Evolutionary conservation across 805 yeast species (phyloP).

Genomic region (Wickerhamomyces subpelliculosus): DNA sequence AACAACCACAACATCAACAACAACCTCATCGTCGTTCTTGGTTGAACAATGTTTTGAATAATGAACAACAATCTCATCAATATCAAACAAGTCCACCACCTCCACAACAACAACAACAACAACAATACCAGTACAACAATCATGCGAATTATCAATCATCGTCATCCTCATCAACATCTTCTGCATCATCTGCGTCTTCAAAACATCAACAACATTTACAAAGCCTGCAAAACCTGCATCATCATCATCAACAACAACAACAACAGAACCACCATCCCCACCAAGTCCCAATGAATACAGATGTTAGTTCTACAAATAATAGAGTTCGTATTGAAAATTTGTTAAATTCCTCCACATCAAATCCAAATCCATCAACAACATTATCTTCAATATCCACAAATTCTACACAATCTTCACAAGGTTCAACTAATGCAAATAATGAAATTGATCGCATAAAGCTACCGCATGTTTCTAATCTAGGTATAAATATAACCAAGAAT

Average conservation of each 20-base stretch:
- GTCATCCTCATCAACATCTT: conserved; percentile 1
- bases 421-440: not conserved
- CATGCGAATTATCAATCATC: no score
- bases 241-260: conserved; percentile 1
- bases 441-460: not conserved
- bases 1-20: not conserved
- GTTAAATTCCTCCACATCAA: not conserved
- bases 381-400: not conserved
- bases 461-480: not conserved
- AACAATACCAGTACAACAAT: no score
- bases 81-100: not conserved
- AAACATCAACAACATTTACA: not conserved
- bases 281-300: no score
- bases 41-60: not conserved
- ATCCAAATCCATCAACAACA: not conserved
- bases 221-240: no score
- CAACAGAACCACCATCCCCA: conserved; percentile 5
- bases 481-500: not conserved
- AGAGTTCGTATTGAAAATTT: not conserved
- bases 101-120: not conserved
- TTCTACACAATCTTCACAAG: not conserved
- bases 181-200: conserved; percentile 4
- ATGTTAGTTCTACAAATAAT: no score
- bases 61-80: not conserved
- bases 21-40: conserved; percentile 1